These are phyloP conservation scores for Smallanthus sonchifolius DNA, from an alignment of 129 eudicot species.

Conservation along the genomic window DNA sequence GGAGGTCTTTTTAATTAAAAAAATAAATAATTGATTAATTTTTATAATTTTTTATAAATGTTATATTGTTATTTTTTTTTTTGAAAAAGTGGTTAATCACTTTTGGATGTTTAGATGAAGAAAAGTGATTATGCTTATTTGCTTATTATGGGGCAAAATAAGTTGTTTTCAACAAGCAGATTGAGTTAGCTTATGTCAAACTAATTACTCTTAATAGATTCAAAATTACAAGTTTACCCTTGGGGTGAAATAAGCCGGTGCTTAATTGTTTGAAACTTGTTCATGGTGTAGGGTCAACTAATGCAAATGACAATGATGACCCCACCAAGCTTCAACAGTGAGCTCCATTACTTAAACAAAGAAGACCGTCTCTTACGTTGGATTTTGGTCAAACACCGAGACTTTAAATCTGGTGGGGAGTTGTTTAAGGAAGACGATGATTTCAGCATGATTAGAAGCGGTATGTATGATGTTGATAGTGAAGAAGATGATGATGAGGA, in stretches of 20 bases:
- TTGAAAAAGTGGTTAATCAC: neutral
- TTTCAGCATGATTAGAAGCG: conserved; percentile 37
- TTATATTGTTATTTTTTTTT: neutral
- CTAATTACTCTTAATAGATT: neutral
- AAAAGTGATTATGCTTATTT: neutral
- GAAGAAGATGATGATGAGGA: conserved; percentile 43
- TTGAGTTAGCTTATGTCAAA: neutral
- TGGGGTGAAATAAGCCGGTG: neutral
- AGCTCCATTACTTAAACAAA: conserved; percentile 79
- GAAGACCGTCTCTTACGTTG: conserved; percentile 89
- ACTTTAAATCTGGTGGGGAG: conserved; percentile 43
- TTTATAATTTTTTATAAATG: no score
- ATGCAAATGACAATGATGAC: conserved; percentile 97
- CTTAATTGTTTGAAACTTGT: neutral
- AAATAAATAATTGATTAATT: no score
- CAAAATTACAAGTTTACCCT: neutral
- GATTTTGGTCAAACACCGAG: conserved; percentile 83
- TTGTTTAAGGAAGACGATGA: conserved; percentile 36
- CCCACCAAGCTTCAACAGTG: conserved; percentile 76
- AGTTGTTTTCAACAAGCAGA: neutral
- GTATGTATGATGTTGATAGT: conserved; percentile 22
- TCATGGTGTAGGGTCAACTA: conserved; percentile 60
- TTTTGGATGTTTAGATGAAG: neutral
- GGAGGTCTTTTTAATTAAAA: conserved; percentile 16
- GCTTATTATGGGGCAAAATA: neutral